Base-by-base conservation (phyloP, 1,139 yeast species). In the Torulaspora pretoriensis region DNA sequence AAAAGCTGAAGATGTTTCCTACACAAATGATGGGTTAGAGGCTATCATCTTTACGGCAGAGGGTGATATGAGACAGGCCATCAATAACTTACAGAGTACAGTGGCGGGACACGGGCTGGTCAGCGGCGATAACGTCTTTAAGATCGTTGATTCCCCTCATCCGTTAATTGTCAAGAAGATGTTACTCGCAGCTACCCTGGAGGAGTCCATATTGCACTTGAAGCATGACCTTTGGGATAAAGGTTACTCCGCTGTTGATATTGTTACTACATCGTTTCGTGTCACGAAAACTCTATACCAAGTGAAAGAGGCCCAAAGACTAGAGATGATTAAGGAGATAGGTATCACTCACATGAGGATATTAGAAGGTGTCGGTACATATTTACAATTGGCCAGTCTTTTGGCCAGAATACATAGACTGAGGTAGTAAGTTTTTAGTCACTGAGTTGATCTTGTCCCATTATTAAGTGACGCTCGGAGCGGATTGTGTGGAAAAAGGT, bases 61-160 rank as follows among this genome's bases (percentile, higher is more conserved):
- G 64, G 98, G 98, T 46, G 99, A 92, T 63, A 92, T 94, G 98
- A 78, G 99, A 67, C 98, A 92, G 65, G 98, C 98, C 0, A 78
- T 94, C 42, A 94, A 94, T 61, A 92, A 92, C 64, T 65, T 92
- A 47, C 98, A 92, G 62, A 83, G 95, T 62, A 89, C 97, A 0
- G 94, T 83, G 24, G 89, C 96, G 1, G 98, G 98, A 1, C 90
- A 90, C 68, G 92, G 87, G 1, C 75, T 86, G 52, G 97, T 92
- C 12, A 85, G 81, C 59, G 92, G 89, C 42, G 86, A 86, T 33
- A 92, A 90, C 60, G 98, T 92, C 16, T 92, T 89, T 71, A 88
- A 86, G 63, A 87, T 92, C 49, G 98, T 92, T 3, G 99, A 92
- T 64, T 87, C 90, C 45, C 99, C 99, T 1, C 97, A 92, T 65